These are phyloP conservation scores for Epichloe elymi DNA, from an alignment of 2,329 filamentous ascomycete genomes.

Conservation along the genomic window DNA sequence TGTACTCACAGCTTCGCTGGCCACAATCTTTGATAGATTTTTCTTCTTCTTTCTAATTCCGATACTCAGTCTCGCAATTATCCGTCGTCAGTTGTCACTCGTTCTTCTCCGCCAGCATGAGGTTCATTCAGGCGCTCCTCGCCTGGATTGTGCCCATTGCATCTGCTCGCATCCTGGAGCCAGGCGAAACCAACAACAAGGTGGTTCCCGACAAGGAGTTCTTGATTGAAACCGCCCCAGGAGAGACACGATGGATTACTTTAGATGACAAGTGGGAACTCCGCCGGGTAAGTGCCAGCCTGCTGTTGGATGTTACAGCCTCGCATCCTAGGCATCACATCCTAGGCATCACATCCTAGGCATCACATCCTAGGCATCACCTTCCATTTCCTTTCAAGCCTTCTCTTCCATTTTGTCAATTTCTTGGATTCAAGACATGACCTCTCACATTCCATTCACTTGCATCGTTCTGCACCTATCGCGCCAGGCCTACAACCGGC, in stretches of 20 bases:
- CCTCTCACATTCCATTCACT: neutral
- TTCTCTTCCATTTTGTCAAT: neutral
- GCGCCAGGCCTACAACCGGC: too few species aligned
- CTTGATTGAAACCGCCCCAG: slow-evolving; percentile 75
- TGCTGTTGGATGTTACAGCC: too few species aligned
- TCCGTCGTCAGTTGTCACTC: neutral
- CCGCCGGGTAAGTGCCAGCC: slow-evolving; percentile 48
- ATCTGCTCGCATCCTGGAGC: slow-evolving; percentile 43
- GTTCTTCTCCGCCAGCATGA: slow-evolving; percentile 27
- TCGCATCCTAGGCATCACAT: too few species aligned
- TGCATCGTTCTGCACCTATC: too few species aligned
- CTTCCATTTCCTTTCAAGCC: neutral
- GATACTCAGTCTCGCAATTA: neutral
- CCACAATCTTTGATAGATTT: too few species aligned
- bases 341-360: too few species aligned
- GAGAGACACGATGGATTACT: slow-evolving; percentile 73
- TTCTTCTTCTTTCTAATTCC: neutral
- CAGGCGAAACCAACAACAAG: slow-evolving; percentile 36
- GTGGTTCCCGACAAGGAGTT: slow-evolving; percentile 34
- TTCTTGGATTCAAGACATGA: neutral
- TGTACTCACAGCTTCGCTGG: too few species aligned
- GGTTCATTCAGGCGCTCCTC: slow-evolving; percentile 37
- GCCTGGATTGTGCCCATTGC: slow-evolving; percentile 38
- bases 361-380: too few species aligned
- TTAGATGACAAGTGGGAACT: slow-evolving; percentile 94